Conservation (phyloP, 2,329 filamentous ascomycete species). For the Orbilia brochopaga region DNA sequence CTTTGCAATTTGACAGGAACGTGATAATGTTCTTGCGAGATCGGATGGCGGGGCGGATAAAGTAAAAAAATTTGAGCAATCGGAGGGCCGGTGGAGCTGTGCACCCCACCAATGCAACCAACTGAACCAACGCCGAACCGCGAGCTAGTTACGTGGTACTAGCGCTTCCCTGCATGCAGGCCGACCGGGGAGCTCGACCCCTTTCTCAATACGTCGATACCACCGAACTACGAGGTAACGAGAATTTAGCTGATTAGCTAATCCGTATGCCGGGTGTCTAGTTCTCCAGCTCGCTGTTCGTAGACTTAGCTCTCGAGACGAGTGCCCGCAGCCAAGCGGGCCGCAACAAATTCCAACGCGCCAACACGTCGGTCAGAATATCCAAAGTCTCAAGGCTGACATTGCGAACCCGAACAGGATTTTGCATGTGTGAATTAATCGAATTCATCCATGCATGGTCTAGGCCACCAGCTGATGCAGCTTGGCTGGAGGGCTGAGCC, state of each 20-base stretch:
- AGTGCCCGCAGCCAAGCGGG: neutral
- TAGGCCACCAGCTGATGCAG: too few relatives aligned
- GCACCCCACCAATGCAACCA: conserved; percentile 26
- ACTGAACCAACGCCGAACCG: conserved; percentile 12
- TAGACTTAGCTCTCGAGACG: neutral
- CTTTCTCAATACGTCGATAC: too few relatives aligned
- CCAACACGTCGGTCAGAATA: conserved; percentile 1
- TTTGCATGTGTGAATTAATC: too few relatives aligned
- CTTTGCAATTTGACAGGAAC: conserved; percentile 4
- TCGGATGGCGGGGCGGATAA: conserved; percentile 44
- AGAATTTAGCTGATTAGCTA: too few relatives aligned
- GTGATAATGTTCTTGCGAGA: conserved; percentile 4
- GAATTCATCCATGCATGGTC: too few relatives aligned
- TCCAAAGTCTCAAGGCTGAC: neutral
- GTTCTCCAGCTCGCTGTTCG: neutral
- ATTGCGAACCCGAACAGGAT: too few relatives aligned
- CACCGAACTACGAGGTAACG: too few relatives aligned
- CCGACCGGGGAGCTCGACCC: too few relatives aligned
- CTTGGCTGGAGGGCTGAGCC: too few relatives aligned
- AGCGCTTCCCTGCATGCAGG: neutral
- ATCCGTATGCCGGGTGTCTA: neutral
- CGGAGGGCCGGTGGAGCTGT: conserved; percentile 45
- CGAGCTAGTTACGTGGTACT: conserved; percentile 22
- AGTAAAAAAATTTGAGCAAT: conserved; percentile 47
- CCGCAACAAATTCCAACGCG: neutral